phyloP scores from a whole-genome alignment of 306 rosid species.

The Quercus robur region DNA sequence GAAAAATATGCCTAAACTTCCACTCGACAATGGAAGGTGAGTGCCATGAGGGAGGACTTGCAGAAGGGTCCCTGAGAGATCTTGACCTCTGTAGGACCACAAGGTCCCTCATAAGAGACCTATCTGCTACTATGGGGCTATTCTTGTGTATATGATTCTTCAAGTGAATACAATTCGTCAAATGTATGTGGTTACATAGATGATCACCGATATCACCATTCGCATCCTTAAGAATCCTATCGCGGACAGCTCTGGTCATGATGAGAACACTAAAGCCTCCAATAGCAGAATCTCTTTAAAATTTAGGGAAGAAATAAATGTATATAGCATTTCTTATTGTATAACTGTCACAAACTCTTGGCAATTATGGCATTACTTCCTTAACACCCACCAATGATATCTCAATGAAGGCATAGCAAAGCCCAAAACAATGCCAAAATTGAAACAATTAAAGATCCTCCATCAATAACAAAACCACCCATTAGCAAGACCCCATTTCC shows the following conservation, averaged over 20 bases:
- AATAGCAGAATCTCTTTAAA: constrained; percentile 37
- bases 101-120: constrained; percentile 92
- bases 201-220: constrained; percentile 96
- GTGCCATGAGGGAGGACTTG: constrained; percentile 94
- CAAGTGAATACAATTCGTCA: constrained; percentile 97
- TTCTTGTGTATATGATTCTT: constrained; percentile 99
- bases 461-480: constrained; percentile 20
- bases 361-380: constrained; percentile 24
- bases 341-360: constrained; percentile 21
- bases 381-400: constrained; percentile 5
- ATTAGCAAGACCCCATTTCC: constrained; percentile 38
- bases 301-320: constrained; percentile 37
- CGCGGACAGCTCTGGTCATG: constrained; percentile 93
- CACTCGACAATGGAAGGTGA: constrained; percentile 75
- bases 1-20: constrained; percentile 58
- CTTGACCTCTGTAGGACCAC: constrained; percentile 88
- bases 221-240: constrained; percentile 92
- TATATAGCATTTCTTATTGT: constrained; percentile 42
- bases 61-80: constrained; percentile 95
- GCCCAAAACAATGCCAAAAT: constrained; percentile 34
- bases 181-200: constrained; percentile 92
- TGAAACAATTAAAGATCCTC: constrained; percentile 30
- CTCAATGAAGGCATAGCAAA: constrained; percentile 26
- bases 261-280: constrained; percentile 51
- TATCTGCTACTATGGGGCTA: constrained; percentile 83